These are phyloP conservation scores for Phlebopus sp. DNA, from an alignment of 1,284 basidiomycete species.

Conservation along the genomic window DNA sequence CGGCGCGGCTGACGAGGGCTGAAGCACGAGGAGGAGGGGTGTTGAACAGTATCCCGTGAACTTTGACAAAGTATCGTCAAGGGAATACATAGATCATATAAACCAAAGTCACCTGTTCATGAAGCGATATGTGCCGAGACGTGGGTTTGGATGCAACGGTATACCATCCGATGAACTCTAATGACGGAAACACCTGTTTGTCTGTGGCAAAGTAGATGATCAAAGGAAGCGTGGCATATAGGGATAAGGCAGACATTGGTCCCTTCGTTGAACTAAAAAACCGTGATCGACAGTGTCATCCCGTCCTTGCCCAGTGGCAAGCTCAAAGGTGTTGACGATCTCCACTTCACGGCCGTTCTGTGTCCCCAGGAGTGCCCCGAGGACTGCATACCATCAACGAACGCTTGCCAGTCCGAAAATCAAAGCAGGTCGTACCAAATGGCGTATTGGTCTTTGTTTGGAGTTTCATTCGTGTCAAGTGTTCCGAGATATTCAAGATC, in stretches of 20 bases:
- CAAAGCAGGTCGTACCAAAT: constrained; percentile 52
- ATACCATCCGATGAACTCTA: constrained; percentile 98
- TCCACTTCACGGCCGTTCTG: constrained; percentile 93
- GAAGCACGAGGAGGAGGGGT: constrained; percentile 72
- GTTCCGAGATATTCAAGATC: constrained; percentile 95
- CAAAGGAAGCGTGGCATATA: constrained; percentile 4
- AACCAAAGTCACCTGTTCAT: constrained; percentile 67
- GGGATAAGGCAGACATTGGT: constrained; percentile 72
- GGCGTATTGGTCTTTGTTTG: constrained; percentile 63
- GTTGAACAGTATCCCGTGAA: constrained; percentile 73
- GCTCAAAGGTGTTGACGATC: constrained; percentile 95
- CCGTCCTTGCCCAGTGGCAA: constrained; percentile 58
- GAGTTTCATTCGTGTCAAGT: constrained; percentile 80
- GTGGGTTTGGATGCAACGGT: constrained; percentile 76
- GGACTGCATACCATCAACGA: constrained; percentile 48
- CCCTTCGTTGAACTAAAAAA: constrained; percentile 79
- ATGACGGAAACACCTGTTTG: constrained; percentile 96
- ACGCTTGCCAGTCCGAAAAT: constrained; percentile 1
- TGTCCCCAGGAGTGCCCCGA: constrained; percentile 93
- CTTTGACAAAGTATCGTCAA: constrained; percentile 33
- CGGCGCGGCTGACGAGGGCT: constrained; percentile 50
- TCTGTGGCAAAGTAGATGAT: constrained; percentile 48
- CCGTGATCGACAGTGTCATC: constrained; percentile 68
- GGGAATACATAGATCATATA: not conserved
- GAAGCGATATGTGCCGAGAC: constrained; percentile 72